Conservation (phyloP, 495 filamentous ascomycete species). For the Xylaria flabelliformis region DNA sequence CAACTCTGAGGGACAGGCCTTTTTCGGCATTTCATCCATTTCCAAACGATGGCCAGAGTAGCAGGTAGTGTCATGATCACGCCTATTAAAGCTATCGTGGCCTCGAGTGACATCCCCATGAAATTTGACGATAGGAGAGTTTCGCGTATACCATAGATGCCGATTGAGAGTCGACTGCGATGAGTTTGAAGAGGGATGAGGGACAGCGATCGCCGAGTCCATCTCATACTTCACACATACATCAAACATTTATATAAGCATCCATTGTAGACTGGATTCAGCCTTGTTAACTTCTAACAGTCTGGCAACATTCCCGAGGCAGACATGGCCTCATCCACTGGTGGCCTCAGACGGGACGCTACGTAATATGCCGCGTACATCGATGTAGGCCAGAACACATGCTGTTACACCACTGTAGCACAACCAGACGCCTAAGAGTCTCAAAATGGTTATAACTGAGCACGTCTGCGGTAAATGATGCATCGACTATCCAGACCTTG, state of each 20-base stretch:
- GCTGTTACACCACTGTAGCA: background rate
- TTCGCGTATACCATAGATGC: background rate
- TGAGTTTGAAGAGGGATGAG: background rate
- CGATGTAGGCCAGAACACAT: background rate
- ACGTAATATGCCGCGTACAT: background rate
- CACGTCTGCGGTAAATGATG: background rate
- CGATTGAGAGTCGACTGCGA: background rate
- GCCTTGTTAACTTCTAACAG: background rate
- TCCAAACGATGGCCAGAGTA: background rate
- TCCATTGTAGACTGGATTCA: background rate
- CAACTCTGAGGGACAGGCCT: background rate
- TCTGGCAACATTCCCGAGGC: background rate
- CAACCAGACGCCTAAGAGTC: background rate
- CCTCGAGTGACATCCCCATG: constrained; percentile 2
- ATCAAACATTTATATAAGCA: background rate
- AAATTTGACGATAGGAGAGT: background rate
- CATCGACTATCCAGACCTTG: background rate
- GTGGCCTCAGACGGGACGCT: background rate
- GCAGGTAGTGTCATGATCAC: background rate
- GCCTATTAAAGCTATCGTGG: background rate
- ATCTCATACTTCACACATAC: background rate
- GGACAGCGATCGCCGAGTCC: background rate
- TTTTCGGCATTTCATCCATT: background rate
- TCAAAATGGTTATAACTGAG: background rate
- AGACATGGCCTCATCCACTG: background rate